phyloP scores from a whole-genome alignment of 73 alveolate genomes.

The Breviolum minutum region DNA sequence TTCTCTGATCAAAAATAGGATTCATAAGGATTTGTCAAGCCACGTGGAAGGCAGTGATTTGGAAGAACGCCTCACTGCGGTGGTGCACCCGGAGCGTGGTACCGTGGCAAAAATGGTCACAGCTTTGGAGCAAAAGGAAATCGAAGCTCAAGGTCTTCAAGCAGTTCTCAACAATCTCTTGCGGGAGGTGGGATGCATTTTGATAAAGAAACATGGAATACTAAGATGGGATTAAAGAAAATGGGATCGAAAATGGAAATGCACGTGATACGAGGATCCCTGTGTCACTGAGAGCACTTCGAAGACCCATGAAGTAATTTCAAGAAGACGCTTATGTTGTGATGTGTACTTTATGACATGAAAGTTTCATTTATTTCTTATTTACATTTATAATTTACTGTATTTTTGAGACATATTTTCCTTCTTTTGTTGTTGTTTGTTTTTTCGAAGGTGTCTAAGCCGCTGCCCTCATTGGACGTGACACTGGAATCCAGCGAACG shows the following conservation, averaged over 20 bases:
- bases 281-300: no score
- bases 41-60: conserved; percentile 16
- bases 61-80: conserved; percentile 52
- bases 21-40: neutral
- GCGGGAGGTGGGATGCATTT: conserved; percentile 11
- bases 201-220: neutral
- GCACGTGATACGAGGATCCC: no score
- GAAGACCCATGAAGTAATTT: neutral
- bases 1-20: neutral
- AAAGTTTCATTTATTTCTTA: no score
- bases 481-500: conserved; percentile 10
- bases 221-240: neutral
- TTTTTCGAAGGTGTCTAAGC: conserved; percentile 8
- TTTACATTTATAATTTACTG: neutral
- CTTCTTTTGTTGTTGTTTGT: neutral
- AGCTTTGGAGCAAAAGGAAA: conserved; percentile 32
- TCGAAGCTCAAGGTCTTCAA: conserved; percentile 59
- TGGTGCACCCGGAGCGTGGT: conserved; percentile 79
- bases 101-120: conserved; percentile 49
- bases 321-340: neutral
- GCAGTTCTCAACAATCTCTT: conserved; percentile 38
- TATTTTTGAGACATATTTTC: neutral
- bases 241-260: no score
- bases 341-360: neutral
- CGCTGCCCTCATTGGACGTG: conserved; percentile 13